Percentiles rank a stretch among this genome's conserved stretches.
Conservation (phyloP, 2,329 filamentous ascomycete species). For the Trichoderma arundinaceum region DNA sequence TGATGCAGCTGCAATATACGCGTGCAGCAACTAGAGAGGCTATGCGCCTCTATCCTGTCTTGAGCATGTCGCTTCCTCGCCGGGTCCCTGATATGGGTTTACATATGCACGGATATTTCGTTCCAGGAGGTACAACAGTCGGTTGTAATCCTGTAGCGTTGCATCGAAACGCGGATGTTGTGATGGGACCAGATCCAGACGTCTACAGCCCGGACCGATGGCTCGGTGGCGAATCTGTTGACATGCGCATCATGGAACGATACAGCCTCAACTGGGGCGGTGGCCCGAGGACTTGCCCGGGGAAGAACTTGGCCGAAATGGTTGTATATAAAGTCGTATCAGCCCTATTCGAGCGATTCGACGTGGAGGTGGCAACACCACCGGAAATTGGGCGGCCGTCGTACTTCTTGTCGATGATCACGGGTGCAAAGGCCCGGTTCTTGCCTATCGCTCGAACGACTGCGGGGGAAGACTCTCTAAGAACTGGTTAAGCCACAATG, state of each 20-base stretch:
- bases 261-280: conserved; percentile 59
- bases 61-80: conserved; percentile 58
- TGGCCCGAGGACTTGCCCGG: conserved; percentile 57
- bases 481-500: background rate
- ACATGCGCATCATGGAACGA: conserved; percentile 51
- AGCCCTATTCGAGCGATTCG: conserved; percentile 52
- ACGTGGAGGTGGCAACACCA: conserved; percentile 50
- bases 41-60: conserved; percentile 57
- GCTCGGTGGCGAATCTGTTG: conserved; percentile 44
- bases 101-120: conserved; percentile 46
- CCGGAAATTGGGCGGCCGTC: conserved; percentile 48
- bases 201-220: conserved; percentile 56
- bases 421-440: conserved; percentile 53
- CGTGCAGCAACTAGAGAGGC: conserved; percentile 58
- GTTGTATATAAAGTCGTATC: conserved; percentile 54
- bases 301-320: conserved; percentile 57
- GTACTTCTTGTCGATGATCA: conserved; percentile 61
- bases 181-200: conserved; percentile 51
- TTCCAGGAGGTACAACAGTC: conserved; percentile 55
- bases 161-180: conserved; percentile 57
- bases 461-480: background rate
- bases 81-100: conserved; percentile 49
- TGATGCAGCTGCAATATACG: conserved; percentile 43
- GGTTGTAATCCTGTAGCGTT: conserved; percentile 58
- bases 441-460: conserved; percentile 5